Evolutionary conservation across 225 moss, liverwort and hornwort genomes (phyloP).

Genomic region (Thuidium tamariscinum): DNA sequence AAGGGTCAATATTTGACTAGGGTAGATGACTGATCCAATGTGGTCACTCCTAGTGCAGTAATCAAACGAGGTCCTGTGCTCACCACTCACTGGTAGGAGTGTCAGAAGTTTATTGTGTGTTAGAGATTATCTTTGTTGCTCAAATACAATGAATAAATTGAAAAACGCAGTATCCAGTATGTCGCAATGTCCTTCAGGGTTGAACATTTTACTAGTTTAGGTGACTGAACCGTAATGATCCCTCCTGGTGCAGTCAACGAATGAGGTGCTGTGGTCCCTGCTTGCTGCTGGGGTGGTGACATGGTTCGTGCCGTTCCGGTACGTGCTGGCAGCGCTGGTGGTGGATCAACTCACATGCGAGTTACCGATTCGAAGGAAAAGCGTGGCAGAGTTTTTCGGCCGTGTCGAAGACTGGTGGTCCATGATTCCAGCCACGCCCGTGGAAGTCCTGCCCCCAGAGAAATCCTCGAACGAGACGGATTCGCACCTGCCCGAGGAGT

Average conservation of each 20-base stretch:
- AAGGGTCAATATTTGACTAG: background rate
- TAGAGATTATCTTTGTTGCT: background rate
- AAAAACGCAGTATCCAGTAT: background rate
- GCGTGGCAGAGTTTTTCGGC: conserved; percentile 46
- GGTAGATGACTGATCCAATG: background rate
- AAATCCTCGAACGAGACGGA: conserved; percentile 29
- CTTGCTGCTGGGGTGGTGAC: conserved; percentile 42
- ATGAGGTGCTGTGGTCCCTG: conserved; percentile 67
- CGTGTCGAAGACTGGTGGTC: conserved; percentile 72
- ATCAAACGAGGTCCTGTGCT: too few relatives aligned
- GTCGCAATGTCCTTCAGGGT: background rate
- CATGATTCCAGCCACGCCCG: conserved; percentile 76
- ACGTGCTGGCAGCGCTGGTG: conserved; percentile 39
- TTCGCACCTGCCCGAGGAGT: conserved; percentile 26
- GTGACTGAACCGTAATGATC: background rate
- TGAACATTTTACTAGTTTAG: background rate
- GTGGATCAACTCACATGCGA: conserved; percentile 79
- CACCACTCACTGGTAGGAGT: too few relatives aligned
- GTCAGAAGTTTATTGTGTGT: too few relatives aligned
- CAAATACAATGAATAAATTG: background rate
- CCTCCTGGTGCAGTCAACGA: conserved; percentile 58
- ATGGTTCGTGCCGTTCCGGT: conserved; percentile 71
- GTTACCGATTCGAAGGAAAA: conserved; percentile 53
- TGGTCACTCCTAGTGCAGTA: background rate
- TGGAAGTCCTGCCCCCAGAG: conserved; percentile 55